Percentiles rank a stretch among this genome's conserved stretches.
Conservation (phyloP, 2,329 filamentous ascomycete genomes). For the Alternaria alternata region DNA sequence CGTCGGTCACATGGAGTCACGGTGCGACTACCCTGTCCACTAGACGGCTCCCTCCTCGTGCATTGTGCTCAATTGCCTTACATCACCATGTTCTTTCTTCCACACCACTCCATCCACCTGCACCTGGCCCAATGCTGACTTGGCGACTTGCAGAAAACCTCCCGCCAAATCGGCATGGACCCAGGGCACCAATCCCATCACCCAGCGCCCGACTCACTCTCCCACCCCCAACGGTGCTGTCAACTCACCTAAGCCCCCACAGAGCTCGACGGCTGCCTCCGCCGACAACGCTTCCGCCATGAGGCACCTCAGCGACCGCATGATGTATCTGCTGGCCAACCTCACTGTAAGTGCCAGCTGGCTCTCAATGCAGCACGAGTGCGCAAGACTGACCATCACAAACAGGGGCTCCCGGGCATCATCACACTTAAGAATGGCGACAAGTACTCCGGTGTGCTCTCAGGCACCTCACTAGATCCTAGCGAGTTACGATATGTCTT, state of each 20-base stretch:
- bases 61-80: constrained; percentile 12
- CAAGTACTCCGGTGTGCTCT: constrained; percentile 68
- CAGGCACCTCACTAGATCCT: constrained; percentile 62
- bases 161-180: constrained; percentile 67
- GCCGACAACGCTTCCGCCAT: constrained; percentile 63
- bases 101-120: constrained; percentile 11
- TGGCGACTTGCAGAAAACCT: constrained; percentile 55
- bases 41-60: constrained; percentile 11
- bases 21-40: constrained; percentile 38
- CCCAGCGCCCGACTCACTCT: constrained; percentile 61
- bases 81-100: constrained; percentile 8
- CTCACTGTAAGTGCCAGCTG: constrained; percentile 61
- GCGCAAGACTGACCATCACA: constrained; percentile 19
- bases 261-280: constrained; percentile 44
- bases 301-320: constrained; percentile 67
- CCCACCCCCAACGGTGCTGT: constrained; percentile 64
- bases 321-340: constrained; percentile 66
- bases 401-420: constrained; percentile 63
- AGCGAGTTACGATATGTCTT: constrained; percentile 64
- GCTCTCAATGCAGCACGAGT: neutral
- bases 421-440: constrained; percentile 69
- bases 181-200: constrained; percentile 67
- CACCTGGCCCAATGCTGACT: constrained; percentile 38
- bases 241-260: constrained; percentile 52
- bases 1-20: constrained; percentile 45